Evolutionary conservation across 1,139 yeast species (phyloP).

Genomic region (Hanseniaspora sp.): DNA sequence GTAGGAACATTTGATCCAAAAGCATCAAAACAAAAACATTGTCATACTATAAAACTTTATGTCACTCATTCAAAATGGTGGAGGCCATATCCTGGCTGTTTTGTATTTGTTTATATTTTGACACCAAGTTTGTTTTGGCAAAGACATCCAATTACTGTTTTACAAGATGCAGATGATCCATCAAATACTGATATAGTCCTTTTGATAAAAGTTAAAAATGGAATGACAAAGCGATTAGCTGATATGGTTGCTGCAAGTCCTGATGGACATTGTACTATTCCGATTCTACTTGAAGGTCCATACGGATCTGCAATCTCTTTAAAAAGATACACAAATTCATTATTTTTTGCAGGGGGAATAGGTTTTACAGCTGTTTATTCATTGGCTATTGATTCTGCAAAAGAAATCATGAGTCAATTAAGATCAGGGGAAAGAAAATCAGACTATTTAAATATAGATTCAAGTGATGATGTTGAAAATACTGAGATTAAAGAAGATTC

Average conservation of each 20-base stretch:
- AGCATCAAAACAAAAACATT: conserved; percentile 9
- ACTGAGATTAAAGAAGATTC: too few species aligned
- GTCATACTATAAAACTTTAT: conserved; percentile 30
- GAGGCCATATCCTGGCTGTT: conserved; percentile 35
- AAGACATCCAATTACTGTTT: conserved; percentile 46
- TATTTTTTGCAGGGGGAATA: conserved; percentile 36
- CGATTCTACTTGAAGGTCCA: conserved; percentile 34
- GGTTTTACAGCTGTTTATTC: conserved; percentile 35
- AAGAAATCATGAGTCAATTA: background rate
- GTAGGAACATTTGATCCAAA: conserved; percentile 18
- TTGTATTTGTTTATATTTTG: conserved; percentile 32
- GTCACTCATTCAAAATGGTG: conserved; percentile 34
- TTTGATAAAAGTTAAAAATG: conserved; percentile 33
- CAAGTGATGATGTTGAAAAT: too few species aligned
- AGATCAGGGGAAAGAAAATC: background rate
- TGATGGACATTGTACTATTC: conserved; percentile 24
- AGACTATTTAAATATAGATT: too few species aligned
- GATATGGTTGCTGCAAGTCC: conserved; percentile 25
- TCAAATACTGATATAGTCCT: conserved; percentile 31
- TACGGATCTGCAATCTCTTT: conserved; percentile 34
- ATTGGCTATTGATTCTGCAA: conserved; percentile 22
- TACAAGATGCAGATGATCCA: conserved; percentile 27
- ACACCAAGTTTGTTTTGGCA: conserved; percentile 42
- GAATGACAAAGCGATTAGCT: conserved; percentile 31
- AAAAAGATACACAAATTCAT: conserved; percentile 30